Percentiles rank a stretch among this genome's conserved stretches.
Conservation (phyloP, 805 yeast genomes). For the Dipodascus albidus region DNA sequence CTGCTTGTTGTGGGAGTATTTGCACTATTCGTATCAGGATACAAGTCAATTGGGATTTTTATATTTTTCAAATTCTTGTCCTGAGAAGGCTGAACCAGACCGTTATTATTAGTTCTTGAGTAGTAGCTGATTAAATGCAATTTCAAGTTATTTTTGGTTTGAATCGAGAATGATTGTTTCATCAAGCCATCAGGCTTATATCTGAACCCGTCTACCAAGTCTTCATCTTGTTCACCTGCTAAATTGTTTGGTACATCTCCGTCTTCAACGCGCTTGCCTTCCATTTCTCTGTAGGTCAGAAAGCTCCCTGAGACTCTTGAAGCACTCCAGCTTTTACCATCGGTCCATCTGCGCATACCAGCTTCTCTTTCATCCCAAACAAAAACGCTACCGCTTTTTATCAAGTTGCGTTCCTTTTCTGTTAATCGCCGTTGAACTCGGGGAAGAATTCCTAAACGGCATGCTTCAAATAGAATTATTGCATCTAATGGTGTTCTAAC, state of each 20-base stretch:
- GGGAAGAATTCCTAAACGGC: slow-evolving; percentile 44
- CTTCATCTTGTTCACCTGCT: slow-evolving; percentile 1
- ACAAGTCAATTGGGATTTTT: slow-evolving; percentile 26
- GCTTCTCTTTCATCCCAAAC: slow-evolving; percentile 65
- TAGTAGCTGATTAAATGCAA: slow-evolving; percentile 53
- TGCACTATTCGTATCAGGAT: slow-evolving; percentile 23
- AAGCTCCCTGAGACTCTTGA: slow-evolving; percentile 57
- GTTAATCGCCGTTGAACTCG: slow-evolving; percentile 47
- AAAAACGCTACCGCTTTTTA: slow-evolving; percentile 49
- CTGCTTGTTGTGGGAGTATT: background rate
- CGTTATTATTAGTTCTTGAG: slow-evolving; percentile 19
- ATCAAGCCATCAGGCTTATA: slow-evolving; percentile 43
- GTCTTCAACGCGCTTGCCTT: slow-evolving; percentile 20
- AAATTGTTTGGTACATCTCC: slow-evolving; percentile 5
- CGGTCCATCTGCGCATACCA: slow-evolving; percentile 71
- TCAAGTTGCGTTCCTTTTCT: slow-evolving; percentile 41
- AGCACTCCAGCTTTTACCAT: slow-evolving; percentile 64
- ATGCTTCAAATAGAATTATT: slow-evolving; percentile 52
- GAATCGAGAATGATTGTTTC: slow-evolving; percentile 53
- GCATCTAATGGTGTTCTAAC: slow-evolving; percentile 52
- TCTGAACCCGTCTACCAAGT: slow-evolving; percentile 25
- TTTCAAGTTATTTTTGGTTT: slow-evolving; percentile 40
- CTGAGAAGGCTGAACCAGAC: slow-evolving; percentile 32
- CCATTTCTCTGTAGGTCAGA: slow-evolving; percentile 52
- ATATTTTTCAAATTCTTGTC: slow-evolving; percentile 31